These are phyloP conservation scores for Lumnitzera racemosa DNA, from an alignment of 345 rosid genomes.

Conservation along the genomic window DNA sequence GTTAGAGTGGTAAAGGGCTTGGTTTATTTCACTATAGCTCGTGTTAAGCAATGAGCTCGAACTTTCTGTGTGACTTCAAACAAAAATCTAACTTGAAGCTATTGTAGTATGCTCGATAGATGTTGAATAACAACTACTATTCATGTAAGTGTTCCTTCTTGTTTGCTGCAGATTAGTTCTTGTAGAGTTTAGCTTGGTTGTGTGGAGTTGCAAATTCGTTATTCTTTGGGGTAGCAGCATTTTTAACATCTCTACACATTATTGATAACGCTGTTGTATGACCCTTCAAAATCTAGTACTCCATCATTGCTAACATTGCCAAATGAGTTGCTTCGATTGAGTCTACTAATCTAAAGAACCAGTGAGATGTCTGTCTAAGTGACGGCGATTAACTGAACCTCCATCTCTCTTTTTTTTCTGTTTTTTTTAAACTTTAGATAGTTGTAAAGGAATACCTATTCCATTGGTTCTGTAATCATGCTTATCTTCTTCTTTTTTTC, in stretches of 20 bases:
- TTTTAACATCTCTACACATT: slow-evolving; percentile 14
- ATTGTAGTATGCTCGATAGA: too few species aligned
- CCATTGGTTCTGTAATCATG: slow-evolving; percentile 2
- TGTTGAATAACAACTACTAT: too few species aligned
- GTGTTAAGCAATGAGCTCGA: too few species aligned
- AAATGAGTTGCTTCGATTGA: slow-evolving; percentile 15
- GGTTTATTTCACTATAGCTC: too few species aligned
- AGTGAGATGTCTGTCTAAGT: slow-evolving; percentile 20
- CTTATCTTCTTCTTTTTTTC: slow-evolving; percentile 42
- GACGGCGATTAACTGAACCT: slow-evolving; percentile 43
- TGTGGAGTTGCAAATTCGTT: too few species aligned
- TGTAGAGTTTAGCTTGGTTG: too few species aligned
- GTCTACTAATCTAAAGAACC: slow-evolving; percentile 25
- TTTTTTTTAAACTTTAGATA: slow-evolving; percentile 19
- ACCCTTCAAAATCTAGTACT: slow-evolving; percentile 6
- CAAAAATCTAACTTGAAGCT: too few species aligned
- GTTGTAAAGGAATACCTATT: slow-evolving; percentile 15
- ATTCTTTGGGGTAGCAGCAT: slow-evolving; percentile 46
- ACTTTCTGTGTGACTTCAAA: too few species aligned
- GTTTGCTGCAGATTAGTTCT: too few species aligned
- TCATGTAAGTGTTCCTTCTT: too few species aligned
- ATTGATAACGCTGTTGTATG: slow-evolving; percentile 1
- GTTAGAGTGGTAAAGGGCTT: too few species aligned
- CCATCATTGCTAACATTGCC: slow-evolving; percentile 5
- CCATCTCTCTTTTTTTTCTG: slow-evolving; percentile 24